These are phyloP conservation scores for Chloropicon primus DNA, from an alignment of 139 green algal genomes.

Conservation along the genomic window DNA sequence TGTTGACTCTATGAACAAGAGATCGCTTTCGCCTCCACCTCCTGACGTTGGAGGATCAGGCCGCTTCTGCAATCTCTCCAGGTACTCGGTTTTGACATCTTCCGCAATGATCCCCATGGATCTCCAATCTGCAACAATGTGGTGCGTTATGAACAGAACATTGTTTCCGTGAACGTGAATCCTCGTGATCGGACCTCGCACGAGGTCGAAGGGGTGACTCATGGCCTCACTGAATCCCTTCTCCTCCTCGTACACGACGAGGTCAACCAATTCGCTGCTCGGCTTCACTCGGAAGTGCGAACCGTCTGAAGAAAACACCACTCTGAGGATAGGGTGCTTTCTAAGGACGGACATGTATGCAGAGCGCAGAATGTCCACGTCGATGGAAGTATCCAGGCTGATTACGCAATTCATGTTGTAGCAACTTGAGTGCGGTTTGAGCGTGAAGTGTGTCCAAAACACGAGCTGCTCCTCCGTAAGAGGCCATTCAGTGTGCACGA, in stretches of 20 bases:
- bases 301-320: neutral
- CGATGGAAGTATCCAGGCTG: neutral
- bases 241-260: neutral
- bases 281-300: neutral
- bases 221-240: neutral
- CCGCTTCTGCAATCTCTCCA: neutral
- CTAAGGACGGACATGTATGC: neutral
- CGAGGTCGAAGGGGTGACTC: neutral
- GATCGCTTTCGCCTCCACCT: neutral
- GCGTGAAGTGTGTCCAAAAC: neutral
- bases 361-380: neutral
- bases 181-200: neutral
- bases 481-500: neutral
- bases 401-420: neutral
- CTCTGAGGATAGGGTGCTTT: neutral
- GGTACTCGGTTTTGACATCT: neutral
- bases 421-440: neutral
- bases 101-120: neutral
- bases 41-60: neutral
- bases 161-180: neutral
- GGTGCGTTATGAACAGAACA: neutral
- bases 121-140: neutral
- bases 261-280: neutral
- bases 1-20: neutral
- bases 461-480: neutral